Percentiles rank a stretch among this genome's conserved stretches.
Conservation (phyloP, 441 rosid species). For the Breynia disticha region DNA sequence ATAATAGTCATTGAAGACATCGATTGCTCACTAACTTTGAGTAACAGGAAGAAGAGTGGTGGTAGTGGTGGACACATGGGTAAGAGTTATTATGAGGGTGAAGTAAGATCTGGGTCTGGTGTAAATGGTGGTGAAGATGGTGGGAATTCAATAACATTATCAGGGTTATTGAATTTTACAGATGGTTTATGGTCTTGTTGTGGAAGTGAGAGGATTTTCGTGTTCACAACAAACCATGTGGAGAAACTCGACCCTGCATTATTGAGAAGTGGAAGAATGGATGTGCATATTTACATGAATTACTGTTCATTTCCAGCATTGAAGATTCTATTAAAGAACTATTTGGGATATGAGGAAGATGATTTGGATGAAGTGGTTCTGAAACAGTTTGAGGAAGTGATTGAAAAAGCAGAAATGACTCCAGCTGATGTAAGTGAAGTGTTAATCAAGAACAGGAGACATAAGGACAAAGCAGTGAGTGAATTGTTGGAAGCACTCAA, state of each 20-base stretch:
- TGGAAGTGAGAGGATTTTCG: constrained; percentile 85
- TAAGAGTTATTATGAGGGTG: too few relatives aligned
- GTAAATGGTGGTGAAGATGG: constrained; percentile 28
- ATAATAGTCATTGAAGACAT: constrained; percentile 87
- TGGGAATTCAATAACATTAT: constrained; percentile 57
- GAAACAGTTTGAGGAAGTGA: constrained; percentile 33
- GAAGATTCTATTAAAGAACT: constrained; percentile 64
- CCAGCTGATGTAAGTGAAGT: constrained; percentile 90
- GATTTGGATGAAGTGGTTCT: constrained; percentile 20
- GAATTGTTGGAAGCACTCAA: constrained; percentile 51
- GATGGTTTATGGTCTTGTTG: constrained; percentile 97
- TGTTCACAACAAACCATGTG: constrained; percentile 83
- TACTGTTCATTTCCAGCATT: constrained; percentile 53
- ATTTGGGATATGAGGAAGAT: constrained; percentile 34
- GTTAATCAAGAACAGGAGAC: constrained; percentile 55
- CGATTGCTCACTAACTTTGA: constrained; percentile 67
- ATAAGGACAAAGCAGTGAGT: constrained; percentile 38
- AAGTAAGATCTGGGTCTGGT: constrained; percentile 20
- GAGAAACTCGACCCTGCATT: constrained; percentile 81
- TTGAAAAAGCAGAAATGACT: constrained; percentile 64
- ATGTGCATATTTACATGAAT: constrained; percentile 85
- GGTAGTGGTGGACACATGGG: constrained; percentile 17
- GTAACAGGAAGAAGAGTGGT: constrained; percentile 33
- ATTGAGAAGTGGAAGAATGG: constrained; percentile 87
- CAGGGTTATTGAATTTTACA: constrained; percentile 80